Conservation (phyloP, 164 flowering plant genomes). For the Chloranthus sessilifolius region DNA sequence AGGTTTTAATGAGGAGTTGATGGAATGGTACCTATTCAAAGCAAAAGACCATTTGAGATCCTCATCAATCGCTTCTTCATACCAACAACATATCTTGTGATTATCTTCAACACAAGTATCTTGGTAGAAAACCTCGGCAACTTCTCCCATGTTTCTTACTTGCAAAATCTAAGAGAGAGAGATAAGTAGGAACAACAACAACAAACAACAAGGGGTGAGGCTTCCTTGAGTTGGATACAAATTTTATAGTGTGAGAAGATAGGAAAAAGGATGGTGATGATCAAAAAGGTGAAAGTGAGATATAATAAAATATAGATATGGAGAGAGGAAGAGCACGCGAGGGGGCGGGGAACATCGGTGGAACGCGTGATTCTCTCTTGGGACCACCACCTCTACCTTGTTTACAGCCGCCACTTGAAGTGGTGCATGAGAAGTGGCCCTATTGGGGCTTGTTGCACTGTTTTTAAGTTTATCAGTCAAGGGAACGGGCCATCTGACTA, state of each 20-base stretch:
- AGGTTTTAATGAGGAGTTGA: too few species aligned
- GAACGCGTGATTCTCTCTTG: slow-evolving; percentile 7
- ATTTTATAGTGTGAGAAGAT: not conserved
- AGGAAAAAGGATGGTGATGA: not conserved
- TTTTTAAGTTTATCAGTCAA: too few species aligned
- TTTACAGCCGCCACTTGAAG: not conserved
- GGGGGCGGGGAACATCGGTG: not conserved
- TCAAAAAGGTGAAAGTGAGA: not conserved
- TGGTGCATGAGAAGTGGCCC: not conserved
- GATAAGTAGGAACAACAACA: not conserved
- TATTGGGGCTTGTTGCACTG: too few species aligned
- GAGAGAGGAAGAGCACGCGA: slow-evolving; percentile 10
- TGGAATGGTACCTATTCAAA: slow-evolving; percentile 62
- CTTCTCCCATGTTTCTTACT: slow-evolving; percentile 40
- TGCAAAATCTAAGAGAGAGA: not conserved
- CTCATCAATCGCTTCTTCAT: slow-evolving; percentile 68
- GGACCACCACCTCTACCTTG: slow-evolving; percentile 1
- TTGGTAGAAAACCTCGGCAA: slow-evolving; percentile 30
- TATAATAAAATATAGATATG: not conserved
- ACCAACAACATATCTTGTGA: slow-evolving; percentile 43
- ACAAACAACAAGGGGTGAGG: not conserved
- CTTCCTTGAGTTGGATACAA: not conserved
- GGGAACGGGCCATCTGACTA: not conserved
- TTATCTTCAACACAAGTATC: slow-evolving; percentile 1
- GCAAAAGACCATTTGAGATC: slow-evolving; percentile 86